A percentile compares a stretch with the other conserved stretches of the same genome.
Conservation (phyloP, 179 eudicot species). For the Beta lomatogona region DNA sequence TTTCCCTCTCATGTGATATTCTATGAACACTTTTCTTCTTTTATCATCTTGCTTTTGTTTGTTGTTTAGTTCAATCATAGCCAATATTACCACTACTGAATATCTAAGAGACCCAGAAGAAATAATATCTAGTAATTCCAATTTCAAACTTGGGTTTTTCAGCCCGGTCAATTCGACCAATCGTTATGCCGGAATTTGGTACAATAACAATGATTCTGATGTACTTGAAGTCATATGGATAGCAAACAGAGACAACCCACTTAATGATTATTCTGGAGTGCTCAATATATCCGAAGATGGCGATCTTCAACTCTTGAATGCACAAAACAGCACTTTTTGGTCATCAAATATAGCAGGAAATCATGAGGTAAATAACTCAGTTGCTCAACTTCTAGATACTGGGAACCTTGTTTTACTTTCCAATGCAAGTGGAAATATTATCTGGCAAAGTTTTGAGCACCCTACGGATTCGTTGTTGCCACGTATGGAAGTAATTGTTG, state of each 20-base stretch:
- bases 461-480: conserved; percentile 44
- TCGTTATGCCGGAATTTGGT: conserved; percentile 41
- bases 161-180: conserved; percentile 20
- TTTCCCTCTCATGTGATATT: neutral
- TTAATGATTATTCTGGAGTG: conserved; percentile 29
- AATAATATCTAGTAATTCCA: conserved; percentile 16
- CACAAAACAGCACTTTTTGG: conserved; percentile 30
- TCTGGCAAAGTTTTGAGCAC: conserved; percentile 64
- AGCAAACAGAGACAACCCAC: conserved; percentile 43
- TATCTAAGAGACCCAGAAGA: conserved; percentile 25
- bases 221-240: conserved; percentile 30
- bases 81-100: conserved; percentile 14
- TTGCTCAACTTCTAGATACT: conserved; percentile 44
- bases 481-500: conserved; percentile 12
- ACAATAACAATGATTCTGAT: conserved; percentile 21
- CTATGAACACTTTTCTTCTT: neutral
- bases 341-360: conserved; percentile 31
- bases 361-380: neutral
- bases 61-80: neutral
- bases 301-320: conserved; percentile 33
- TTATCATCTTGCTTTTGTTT: conserved; percentile 3
- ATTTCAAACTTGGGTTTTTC: conserved; percentile 28
- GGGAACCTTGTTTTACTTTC: conserved; percentile 50
- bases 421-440: conserved; percentile 21
- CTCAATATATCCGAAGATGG: conserved; percentile 33